phyloP scores from a whole-genome alignment of 805 yeast species.

The Sungouiella blattae region DNA sequence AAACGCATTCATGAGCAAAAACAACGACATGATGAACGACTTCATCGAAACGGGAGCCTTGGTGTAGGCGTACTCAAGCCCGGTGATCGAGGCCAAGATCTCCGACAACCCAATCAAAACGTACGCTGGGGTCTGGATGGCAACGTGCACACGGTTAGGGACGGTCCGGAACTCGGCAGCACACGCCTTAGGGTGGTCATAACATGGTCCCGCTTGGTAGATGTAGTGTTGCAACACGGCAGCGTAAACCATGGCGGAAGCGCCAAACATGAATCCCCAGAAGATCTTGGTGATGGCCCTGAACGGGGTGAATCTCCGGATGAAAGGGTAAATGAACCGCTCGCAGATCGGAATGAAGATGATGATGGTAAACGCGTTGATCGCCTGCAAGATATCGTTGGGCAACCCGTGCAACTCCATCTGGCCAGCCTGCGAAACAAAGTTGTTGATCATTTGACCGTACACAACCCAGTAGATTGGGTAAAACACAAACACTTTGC shows the following conservation, averaged over 20 bases:
- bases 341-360: conserved; percentile 12
- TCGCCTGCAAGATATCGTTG: conserved; percentile 12
- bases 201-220: conserved; percentile 13
- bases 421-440: conserved; percentile 14
- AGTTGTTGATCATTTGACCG: conserved; percentile 14
- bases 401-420: conserved; percentile 15
- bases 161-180: conserved; percentile 16
- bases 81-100: conserved; percentile 10
- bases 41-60: conserved; percentile 16
- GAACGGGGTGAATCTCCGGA: conserved; percentile 13
- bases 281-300: conserved; percentile 13
- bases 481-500: conserved; percentile 13
- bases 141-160: conserved; percentile 9
- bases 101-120: not conserved
- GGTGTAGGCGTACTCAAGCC: conserved; percentile 16
- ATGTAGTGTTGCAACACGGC: conserved; percentile 12
- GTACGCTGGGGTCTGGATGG: conserved; percentile 11
- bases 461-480: conserved; percentile 16
- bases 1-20: conserved; percentile 65
- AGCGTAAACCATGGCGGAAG: conserved; percentile 11
- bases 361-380: conserved; percentile 10
- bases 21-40: conserved; percentile 29
- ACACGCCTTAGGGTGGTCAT: conserved; percentile 5
- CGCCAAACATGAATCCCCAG: conserved; percentile 12
- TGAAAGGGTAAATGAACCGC: conserved; percentile 10